phyloP scores from a whole-genome alignment of 75 land plant genomes.

The Sequoiadendron giganteum region DNA sequence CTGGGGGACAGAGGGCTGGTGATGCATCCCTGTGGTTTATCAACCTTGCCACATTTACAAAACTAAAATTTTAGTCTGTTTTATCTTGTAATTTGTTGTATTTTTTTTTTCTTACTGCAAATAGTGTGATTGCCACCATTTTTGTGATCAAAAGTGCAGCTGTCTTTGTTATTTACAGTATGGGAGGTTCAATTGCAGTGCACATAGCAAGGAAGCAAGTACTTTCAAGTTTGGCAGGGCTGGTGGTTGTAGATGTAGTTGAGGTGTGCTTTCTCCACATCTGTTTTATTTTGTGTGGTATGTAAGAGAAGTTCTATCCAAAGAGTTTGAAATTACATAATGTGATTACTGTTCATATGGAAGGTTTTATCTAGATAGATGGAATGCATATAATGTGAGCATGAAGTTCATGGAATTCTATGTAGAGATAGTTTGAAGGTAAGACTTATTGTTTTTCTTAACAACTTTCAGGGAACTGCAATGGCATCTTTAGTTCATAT shows the following conservation, averaged over 20 bases:
- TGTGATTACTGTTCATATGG: neutral
- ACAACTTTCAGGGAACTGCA: conserved; percentile 85
- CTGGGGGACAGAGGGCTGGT: neutral
- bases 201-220: conserved; percentile 82
- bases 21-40: neutral
- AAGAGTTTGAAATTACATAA: neutral
- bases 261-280: conserved; percentile 54
- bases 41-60: neutral
- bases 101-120: neutral
- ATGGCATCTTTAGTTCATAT: conserved; percentile 91
- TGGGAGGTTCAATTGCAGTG: conserved; percentile 97
- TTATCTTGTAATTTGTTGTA: neutral
- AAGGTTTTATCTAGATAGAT: neutral
- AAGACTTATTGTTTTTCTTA: neutral
- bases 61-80: neutral
- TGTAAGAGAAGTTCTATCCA: neutral
- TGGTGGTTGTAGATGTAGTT: conserved; percentile 94
- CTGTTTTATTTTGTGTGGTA: neutral
- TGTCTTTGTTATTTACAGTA: conserved; percentile 48
- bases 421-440: neutral
- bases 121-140: neutral
- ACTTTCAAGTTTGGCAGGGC: conserved; percentile 57
- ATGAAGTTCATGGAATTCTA: neutral
- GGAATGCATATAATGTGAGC: neutral
- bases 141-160: neutral